Percentiles rank a stretch among this genome's conserved stretches.
phyloP scores from a whole-genome alignment of 768 basidiomycete species.

The Tricholomella constricta region DNA sequence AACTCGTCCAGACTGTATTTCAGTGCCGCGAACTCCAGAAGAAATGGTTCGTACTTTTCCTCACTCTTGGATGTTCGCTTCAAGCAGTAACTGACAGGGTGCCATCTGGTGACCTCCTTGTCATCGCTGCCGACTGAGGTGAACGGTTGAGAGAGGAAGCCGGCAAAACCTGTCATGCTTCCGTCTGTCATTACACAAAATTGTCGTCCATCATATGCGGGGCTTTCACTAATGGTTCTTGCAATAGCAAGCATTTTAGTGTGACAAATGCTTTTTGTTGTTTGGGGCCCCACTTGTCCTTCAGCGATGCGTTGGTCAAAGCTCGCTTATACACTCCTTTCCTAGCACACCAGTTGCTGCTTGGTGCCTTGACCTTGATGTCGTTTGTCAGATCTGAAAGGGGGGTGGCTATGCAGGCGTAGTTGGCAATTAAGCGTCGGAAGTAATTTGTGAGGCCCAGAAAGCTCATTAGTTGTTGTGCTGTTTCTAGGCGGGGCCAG shows the following conservation, averaged over 20 bases:
- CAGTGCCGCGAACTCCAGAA: conserved; percentile 36
- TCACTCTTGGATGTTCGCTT: conserved; percentile 29
- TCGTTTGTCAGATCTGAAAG: conserved; percentile 29
- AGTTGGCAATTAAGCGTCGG: conserved; percentile 31
- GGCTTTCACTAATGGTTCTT: too few relatives aligned
- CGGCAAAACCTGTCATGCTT: conserved; percentile 27
- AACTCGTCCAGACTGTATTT: conserved; percentile 33
- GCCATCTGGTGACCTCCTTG: conserved; percentile 11
- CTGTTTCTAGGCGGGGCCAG: conserved; percentile 29
- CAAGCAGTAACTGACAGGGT: conserved; percentile 32
- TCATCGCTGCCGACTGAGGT: conserved; percentile 19
- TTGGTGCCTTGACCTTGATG: conserved; percentile 5
- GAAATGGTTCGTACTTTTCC: conserved; percentile 29
- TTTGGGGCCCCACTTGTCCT: too few relatives aligned
- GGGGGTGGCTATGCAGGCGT: conserved; percentile 29
- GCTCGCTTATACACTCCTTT: conserved; percentile 9
- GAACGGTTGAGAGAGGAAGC: conserved; percentile 28
- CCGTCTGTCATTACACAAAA: too few relatives aligned
- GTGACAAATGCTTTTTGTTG: too few relatives aligned
- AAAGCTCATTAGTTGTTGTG: conserved; percentile 32
- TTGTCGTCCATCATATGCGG: too few relatives aligned
- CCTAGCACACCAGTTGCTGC: conserved; percentile 10
- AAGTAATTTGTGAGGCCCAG: conserved; percentile 37
- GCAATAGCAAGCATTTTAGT: too few relatives aligned
- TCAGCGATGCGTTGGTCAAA: too few relatives aligned